These are phyloP conservation scores for Stenocarpella maydis DNA, from an alignment of 2,329 filamentous ascomycete species.

Conservation along the genomic window DNA sequence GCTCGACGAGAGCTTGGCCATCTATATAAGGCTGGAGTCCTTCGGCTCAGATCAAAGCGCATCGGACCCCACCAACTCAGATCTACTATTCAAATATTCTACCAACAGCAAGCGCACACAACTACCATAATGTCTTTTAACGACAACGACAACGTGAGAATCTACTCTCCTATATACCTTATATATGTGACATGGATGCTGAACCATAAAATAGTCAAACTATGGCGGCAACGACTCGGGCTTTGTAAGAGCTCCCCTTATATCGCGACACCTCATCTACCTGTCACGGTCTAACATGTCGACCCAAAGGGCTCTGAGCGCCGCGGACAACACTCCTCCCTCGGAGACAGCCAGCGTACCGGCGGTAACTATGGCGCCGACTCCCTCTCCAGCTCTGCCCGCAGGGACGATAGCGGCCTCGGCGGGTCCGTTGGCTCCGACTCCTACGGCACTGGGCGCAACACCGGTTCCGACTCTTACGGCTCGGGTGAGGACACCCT, in stretches of 20 bases:
- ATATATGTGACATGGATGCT: conserved; percentile 36
- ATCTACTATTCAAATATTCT: neutral
- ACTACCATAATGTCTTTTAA: conserved; percentile 56
- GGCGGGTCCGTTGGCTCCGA: conserved; percentile 30
- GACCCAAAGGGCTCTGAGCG: conserved; percentile 36
- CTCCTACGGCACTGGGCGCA: conserved; percentile 20
- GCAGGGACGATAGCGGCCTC: conserved; percentile 37
- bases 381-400: conserved; percentile 35
- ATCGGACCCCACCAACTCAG: neutral
- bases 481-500: conserved; percentile 35
- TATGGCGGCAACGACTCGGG: conserved; percentile 41
- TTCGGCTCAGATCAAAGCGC: neutral
- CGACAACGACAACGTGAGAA: conserved; percentile 49
- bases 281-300: neutral
- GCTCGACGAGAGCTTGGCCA: neutral
- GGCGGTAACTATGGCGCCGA: conserved; percentile 37
- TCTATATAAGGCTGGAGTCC: conserved; percentile 12
- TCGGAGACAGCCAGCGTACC: conserved; percentile 38
- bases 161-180: conserved; percentile 33
- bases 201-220: conserved; percentile 36
- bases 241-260: conserved; percentile 17
- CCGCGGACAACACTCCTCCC: conserved; percentile 39
- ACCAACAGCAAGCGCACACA: conserved; percentile 4
- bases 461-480: conserved; percentile 25
- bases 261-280: conserved; percentile 1